phyloP scores from a whole-genome alignment of 2,329 filamentous ascomycete genomes.

The Fusarium palustre region DNA sequence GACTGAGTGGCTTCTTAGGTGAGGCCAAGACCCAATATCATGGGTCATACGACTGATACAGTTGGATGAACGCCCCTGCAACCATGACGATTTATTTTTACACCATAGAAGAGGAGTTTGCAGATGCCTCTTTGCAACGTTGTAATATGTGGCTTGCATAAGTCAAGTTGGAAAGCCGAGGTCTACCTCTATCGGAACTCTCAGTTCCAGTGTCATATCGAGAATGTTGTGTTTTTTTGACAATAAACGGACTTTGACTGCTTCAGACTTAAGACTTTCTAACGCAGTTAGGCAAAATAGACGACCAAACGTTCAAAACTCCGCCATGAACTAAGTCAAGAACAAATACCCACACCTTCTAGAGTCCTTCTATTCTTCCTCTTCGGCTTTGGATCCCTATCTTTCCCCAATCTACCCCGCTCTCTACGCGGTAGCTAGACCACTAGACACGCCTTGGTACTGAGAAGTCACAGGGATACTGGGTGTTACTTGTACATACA shows the following conservation, averaged over 20 bases:
- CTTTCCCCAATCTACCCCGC: conserved; percentile 24
- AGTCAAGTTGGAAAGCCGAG: not conserved
- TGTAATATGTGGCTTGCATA: conserved; percentile 1
- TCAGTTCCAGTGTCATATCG: not conserved
- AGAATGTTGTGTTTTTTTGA: not conserved
- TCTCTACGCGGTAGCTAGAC: conserved; percentile 9
- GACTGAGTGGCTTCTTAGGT: not conserved
- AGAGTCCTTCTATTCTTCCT: conserved; percentile 11
- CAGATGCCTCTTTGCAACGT: conserved; percentile 1
- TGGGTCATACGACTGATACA: not conserved
- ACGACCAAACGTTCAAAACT: conserved; percentile 23
- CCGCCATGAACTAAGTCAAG: conserved; percentile 11
- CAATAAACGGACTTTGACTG: not conserved
- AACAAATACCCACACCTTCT: conserved; percentile 24
- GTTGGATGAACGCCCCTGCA: not conserved
- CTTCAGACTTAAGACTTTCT: not conserved
- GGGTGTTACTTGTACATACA: conserved; percentile 4
- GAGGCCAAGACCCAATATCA: not conserved
- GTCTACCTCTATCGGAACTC: not conserved
- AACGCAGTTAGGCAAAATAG: conserved; percentile 33
- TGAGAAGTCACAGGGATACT: not conserved
- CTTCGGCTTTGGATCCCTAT: conserved; percentile 11
- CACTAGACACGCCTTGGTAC: not conserved
- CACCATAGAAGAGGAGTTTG: not conserved
- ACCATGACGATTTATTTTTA: not conserved